Conservation (phyloP, 2,329 filamentous ascomycete species). For the Colletotrichum musae region DNA sequence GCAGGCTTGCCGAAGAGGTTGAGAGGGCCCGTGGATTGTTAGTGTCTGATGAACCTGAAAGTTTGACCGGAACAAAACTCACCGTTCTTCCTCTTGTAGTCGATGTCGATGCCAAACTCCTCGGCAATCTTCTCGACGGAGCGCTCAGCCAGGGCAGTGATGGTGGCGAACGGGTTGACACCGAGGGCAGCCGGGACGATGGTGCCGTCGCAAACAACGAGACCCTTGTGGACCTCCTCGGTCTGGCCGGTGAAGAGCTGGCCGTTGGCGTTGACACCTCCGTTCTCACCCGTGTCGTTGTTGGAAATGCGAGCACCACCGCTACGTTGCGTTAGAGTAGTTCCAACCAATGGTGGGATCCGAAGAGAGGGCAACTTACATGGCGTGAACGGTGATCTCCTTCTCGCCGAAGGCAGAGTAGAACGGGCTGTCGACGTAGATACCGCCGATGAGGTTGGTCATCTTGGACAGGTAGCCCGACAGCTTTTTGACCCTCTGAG, state of each 20-base stretch:
- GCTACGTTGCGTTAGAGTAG: conserved; percentile 36
- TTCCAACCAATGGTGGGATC: neutral
- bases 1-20: conserved; percentile 69
- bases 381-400: conserved; percentile 76
- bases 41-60: neutral
- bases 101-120: conserved; percentile 58
- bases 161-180: conserved; percentile 79
- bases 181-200: conserved; percentile 74
- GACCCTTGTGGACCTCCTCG: conserved; percentile 66
- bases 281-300: conserved; percentile 69
- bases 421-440: conserved; percentile 71
- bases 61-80: neutral
- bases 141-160: conserved; percentile 77
- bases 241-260: conserved; percentile 70
- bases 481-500: conserved; percentile 67
- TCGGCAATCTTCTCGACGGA: conserved; percentile 67
- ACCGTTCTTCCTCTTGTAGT: conserved; percentile 57
- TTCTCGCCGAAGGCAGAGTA: conserved; percentile 68
- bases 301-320: conserved; percentile 74
- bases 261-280: conserved; percentile 74
- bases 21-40: conserved; percentile 52
- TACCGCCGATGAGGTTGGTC: conserved; percentile 71
- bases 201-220: conserved; percentile 74
- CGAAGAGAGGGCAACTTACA: conserved; percentile 53
- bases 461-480: conserved; percentile 67